Evolutionary conservation across 768 basidiomycete genomes (phyloP).

Genomic region (Amylocystis lapponica): DNA sequence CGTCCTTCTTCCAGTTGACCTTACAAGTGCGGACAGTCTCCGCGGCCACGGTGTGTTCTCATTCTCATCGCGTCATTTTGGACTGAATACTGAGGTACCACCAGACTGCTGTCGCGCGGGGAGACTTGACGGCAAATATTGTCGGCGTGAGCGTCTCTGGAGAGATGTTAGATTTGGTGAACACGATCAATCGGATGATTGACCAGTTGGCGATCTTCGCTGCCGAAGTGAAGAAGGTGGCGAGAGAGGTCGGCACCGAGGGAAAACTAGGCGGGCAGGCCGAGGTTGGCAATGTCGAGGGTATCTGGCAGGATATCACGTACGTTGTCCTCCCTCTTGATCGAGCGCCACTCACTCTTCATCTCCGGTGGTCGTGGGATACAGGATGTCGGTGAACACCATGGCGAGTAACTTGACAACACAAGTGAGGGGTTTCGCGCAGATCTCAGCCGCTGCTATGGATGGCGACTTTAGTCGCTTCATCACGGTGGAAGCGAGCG

Average conservation of each 20-base stretch:
- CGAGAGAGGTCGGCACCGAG: slow-evolving; percentile 95
- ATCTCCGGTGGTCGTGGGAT: neutral
- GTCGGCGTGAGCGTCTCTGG: slow-evolving; percentile 88
- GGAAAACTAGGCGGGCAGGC: slow-evolving; percentile 99
- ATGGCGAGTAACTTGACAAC: slow-evolving; percentile 98
- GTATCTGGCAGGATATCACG: slow-evolving; percentile 99
- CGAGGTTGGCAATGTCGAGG: slow-evolving; percentile 93
- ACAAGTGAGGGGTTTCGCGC: slow-evolving; percentile 97
- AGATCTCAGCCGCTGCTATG: slow-evolving; percentile 97
- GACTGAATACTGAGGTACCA: slow-evolving; percentile 4
- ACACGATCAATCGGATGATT: slow-evolving; percentile 93
- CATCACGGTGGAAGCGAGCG: slow-evolving; percentile 97
- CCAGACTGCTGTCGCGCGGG: slow-evolving; percentile 88
- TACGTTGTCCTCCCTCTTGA: slow-evolving; percentile 33
- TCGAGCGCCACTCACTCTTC: slow-evolving; percentile 13
- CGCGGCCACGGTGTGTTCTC: slow-evolving; percentile 69
- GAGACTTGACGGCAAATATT: slow-evolving; percentile 92
- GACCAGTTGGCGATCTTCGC: slow-evolving; percentile 66
- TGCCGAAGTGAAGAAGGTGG: slow-evolving; percentile 88
- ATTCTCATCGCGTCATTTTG: neutral
- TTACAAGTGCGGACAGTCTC: slow-evolving; percentile 92
- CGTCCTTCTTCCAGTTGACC: slow-evolving; percentile 71
- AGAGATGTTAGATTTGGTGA: slow-evolving; percentile 93
- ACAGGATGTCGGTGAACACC: slow-evolving; percentile 90
- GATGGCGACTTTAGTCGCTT: slow-evolving; percentile 98